Base-by-base conservation (phyloP, 768 basidiomycete species). In the Inosperma sp. region DNA sequence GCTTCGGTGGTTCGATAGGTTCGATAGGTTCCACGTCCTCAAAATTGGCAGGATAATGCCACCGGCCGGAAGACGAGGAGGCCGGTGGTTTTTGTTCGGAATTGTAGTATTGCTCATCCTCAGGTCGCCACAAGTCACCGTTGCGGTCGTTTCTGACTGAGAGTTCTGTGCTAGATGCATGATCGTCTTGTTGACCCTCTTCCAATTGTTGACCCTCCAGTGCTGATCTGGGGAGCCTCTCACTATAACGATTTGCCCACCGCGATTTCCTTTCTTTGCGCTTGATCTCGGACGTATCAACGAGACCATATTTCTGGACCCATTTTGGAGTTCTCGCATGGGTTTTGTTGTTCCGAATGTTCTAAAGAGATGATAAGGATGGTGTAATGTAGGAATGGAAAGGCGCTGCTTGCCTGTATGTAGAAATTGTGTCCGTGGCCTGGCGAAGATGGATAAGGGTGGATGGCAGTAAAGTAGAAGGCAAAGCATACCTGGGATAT, bases 281-380 rank as follows among this genome's bases (percentile, higher is more conserved):
- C 58, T 80, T 76, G 63, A 88, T 84, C 58, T 86, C 83, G 29
- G 83, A 74, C 19, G 81, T 84, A 65, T 93, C 83, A 55, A 97
- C 82, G 37, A 97, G 86, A 31, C 94, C 94, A 66, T 91, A 91
- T 56, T 86, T 80, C 68, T 88, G 76, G 0, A 86, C 86, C 94
- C 94, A 97, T 68, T 96, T 94, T 16, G 94, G 94, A n/a, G 94
- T 96, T 36, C 94, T 83, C 12, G 78, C 75, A 64, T 88, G 80
- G 59, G 82, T 94, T 76, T 94, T 91, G 75, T 97, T 97, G 72
- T 96, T 97, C 50, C 94, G 78, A 57, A 97, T 83, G 68, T 96
- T 96, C 84, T 97, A 64, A 17, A 48, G 22, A 42, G n/a, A 51
- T 16, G 16, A 27, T 58, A 39, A 41, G 55, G 23, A 49, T 21